Evolutionary conservation across 2,329 filamentous ascomycete genomes (phyloP), one percentile per base, ranked within the genome.

Genomic region (Pestalotiopsis fici): DNA sequence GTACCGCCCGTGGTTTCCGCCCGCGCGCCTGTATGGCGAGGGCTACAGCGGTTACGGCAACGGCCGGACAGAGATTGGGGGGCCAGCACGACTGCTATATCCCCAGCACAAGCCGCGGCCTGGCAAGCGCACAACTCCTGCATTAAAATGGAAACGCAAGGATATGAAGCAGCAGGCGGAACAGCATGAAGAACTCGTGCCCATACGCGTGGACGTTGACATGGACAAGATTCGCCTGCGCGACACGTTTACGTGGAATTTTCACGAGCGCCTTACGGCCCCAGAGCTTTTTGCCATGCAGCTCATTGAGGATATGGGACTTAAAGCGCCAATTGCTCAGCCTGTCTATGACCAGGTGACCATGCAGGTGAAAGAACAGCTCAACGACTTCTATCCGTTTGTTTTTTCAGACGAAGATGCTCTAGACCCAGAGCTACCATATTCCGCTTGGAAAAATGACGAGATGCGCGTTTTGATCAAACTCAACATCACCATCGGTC

Each of bases 231-330:
- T 98, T 74, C 96, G 96, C 80, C 86, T 99, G 69, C 92, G 96
- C 78, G 96, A 99, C 79, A 98, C 96, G 0, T 98, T 99, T 73
- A 98, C 96, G 3, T 99, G 95, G 95, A 99, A 99, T 79, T 86
- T 98, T 43, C 93, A 98, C 81, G 96, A 99, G 78, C 91, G 95
- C 67, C 87, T 96, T 13, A 88, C 97, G 3, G 86, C 89, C 25
- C 88, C 91, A 23, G 92, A 97, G 67, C 80, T 96, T 12, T 98
- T 98, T 78, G 93, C 95, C 1, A 90, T 93, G 67, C 94, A 96
- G 77, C 85, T 99, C 23, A 89, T 98, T 5, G 96, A 99, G 79
- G 96, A 99, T 77, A 88, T 99, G 75, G 93, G 94, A 2, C 81
- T 93, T 31, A 92, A 95, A 74, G 87, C 91, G 43, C 91, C 93